These are phyloP conservation scores for Epithele typhae DNA, from an alignment of 768 basidiomycete genomes.

Conservation along the genomic window DNA sequence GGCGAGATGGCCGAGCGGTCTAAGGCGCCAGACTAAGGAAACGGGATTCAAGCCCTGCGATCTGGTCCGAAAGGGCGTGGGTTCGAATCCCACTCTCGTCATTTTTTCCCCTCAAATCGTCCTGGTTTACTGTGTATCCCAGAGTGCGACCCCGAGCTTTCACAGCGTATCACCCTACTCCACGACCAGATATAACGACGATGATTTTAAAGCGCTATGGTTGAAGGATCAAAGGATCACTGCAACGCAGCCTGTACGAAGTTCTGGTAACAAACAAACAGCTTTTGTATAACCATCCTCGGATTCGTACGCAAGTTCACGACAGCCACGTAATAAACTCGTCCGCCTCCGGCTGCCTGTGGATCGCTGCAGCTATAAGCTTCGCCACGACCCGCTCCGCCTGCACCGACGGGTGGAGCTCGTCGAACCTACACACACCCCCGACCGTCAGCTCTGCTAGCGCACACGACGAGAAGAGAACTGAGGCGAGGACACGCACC, in stretches of 20 bases:
- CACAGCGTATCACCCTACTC: too few relatives aligned
- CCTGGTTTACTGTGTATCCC: too few relatives aligned
- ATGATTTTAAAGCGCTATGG: too few relatives aligned
- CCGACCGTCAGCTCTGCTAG: neutral
- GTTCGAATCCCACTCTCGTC: conserved; percentile 48
- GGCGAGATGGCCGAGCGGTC: conserved; percentile 81
- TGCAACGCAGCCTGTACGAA: too few relatives aligned
- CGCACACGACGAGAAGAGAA: neutral
- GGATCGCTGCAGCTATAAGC: conserved; percentile 46
- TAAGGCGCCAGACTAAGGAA: conserved; percentile 73
- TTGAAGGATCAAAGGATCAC: too few relatives aligned
- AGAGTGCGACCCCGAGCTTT: too few relatives aligned
- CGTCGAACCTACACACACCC: conserved; percentile 43
- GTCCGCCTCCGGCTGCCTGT: conserved; percentile 38
- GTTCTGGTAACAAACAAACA: too few relatives aligned
- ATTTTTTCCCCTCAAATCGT: too few relatives aligned
- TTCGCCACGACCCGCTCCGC: conserved; percentile 48
- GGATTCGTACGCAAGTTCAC: conserved; percentile 20
- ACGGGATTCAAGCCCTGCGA: too few relatives aligned
- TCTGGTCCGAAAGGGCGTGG: conserved; percentile 47
- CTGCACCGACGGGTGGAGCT: conserved; percentile 59
- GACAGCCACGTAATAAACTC: conserved; percentile 47
- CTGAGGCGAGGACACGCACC: conserved; percentile 31
- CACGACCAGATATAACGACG: too few relatives aligned
- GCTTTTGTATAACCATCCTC: too few relatives aligned